Percentiles rank a stretch among this genome's conserved stretches.
These are phyloP conservation scores for Metschnikowia borealis DNA, from an alignment of 805 yeast genomes.

Conservation along the genomic window DNA sequence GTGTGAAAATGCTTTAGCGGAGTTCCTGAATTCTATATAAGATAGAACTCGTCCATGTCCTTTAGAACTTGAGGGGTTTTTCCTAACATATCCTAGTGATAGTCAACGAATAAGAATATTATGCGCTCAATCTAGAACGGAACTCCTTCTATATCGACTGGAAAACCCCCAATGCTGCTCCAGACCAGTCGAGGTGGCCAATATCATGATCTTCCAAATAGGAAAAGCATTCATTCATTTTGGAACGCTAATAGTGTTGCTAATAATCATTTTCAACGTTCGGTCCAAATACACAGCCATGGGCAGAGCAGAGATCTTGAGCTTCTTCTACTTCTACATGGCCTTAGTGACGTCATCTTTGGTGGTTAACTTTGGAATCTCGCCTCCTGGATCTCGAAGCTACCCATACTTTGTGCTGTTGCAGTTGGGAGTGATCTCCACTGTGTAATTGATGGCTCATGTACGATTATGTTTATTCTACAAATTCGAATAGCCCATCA, in stretches of 20 bases:
- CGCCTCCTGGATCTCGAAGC: slow-evolving; percentile 74
- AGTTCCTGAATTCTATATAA: too few relatives aligned
- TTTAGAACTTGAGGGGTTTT: too few relatives aligned
- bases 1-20: too few relatives aligned
- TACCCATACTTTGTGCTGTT: slow-evolving; percentile 81
- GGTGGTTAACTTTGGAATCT: slow-evolving; percentile 87
- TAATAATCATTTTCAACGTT: slow-evolving; percentile 72
- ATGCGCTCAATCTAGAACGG: too few relatives aligned
- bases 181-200: slow-evolving; percentile 80
- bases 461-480: too few relatives aligned
- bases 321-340: slow-evolving; percentile 59
- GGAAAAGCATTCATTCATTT: slow-evolving; percentile 87
- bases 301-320: slow-evolving; percentile 82
- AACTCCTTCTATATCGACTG: too few relatives aligned
- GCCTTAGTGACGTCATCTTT: slow-evolving; percentile 60
- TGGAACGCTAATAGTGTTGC: slow-evolving; percentile 59
- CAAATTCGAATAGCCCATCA: too few relatives aligned
- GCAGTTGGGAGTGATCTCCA: slow-evolving; percentile 72
- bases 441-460: too few relatives aligned
- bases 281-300: slow-evolving; percentile 90
- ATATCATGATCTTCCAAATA: slow-evolving; percentile 83
- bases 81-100: too few relatives aligned
- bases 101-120: too few relatives aligned
- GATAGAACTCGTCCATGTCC: too few relatives aligned
- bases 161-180: slow-evolving; percentile 80